Base-by-base conservation (phyloP, 768 basidiomycete species). In the Termitomyces sp. region DNA sequence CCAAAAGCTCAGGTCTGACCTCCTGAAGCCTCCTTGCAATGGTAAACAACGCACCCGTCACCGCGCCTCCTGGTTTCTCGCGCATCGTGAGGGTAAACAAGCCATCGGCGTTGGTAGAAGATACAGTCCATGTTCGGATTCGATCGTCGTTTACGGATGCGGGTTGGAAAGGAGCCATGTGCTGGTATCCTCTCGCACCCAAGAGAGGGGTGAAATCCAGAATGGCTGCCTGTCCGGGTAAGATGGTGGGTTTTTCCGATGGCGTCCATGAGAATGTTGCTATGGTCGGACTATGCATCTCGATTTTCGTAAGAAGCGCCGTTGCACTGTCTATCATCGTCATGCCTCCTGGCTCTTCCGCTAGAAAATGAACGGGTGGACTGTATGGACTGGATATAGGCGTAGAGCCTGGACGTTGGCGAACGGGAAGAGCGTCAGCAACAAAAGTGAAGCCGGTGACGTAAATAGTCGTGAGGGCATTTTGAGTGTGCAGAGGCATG, bases 51-150 rank as follows among this genome's bases (percentile, higher is more conserved):
- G 78, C 71, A 0, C 79, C 78, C 0, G 84, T 86, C n/a, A 85
- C 74, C 0, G 72, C 66, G 2, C 84, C 85, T 0, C 75, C 76
- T 0, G 69, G 69, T 62, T 83, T 82, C 59, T 77, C 68, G 31
- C 82, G 74, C 71, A 86, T 79, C 16, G 85, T 86, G 10, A 85
- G 58, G 15, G 74, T 65, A 63, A 79, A 78, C 11, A 64, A 45
- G 15, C 16, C 27, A 52, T 56, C 49, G 54, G 49, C n/a, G 46
- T 49, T 58, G 18, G 65, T 38, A 13, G 73, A 73, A 18, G 84
- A 84, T 16, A 85, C 72, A 0, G 84, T 85, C 83, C 83, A 86
- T 4, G 84, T 85, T 11, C 84, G 79, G 13, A 86, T 77, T 47
- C 81, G 76, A 59, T 86, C 83, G 62, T 85, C 84, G 60, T 83